Conservation (phyloP, 768 basidiomycete species). For the Leccinum subtestaceum region DNA sequence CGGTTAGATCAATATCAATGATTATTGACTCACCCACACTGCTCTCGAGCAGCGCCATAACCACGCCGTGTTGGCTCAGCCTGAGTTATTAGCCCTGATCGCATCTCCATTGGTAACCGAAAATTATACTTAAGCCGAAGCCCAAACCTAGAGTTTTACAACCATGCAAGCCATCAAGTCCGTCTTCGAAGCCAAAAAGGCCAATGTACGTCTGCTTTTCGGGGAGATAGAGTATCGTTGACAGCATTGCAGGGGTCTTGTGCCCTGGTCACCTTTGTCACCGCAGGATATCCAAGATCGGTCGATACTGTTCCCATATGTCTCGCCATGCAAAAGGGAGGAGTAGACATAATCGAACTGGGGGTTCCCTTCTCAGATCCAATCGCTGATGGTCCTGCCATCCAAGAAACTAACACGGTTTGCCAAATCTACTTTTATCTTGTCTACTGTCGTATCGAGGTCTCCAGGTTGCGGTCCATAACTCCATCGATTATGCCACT, state of each 20-base stretch:
- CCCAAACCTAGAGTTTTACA: not conserved
- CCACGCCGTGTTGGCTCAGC: too few species aligned
- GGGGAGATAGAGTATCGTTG: not conserved
- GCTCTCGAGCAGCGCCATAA: too few species aligned
- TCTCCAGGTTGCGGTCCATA: constrained; percentile 77
- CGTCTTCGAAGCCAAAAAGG: constrained; percentile 28
- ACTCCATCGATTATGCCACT: constrained; percentile 72
- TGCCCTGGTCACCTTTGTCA: constrained; percentile 85
- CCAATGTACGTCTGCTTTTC: constrained; percentile 9
- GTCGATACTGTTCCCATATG: constrained; percentile 83
- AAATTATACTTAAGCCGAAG: not conserved
- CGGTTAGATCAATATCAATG: not conserved
- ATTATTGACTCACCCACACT: too few species aligned
- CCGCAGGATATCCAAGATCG: constrained; percentile 83
- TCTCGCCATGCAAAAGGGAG: constrained; percentile 91
- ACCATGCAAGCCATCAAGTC: constrained; percentile 27
- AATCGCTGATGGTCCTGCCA: constrained; percentile 90
- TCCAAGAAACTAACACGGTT: constrained; percentile 90
- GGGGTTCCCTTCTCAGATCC: constrained; percentile 84
- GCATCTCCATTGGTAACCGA: not conserved
- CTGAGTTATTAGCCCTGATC: too few species aligned
- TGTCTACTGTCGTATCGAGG: not conserved
- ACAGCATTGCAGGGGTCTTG: constrained; percentile 36
- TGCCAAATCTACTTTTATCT: not conserved
- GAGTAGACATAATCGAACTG: constrained; percentile 92